Percentiles rank a stretch among this genome's conserved stretches.
Evolutionary conservation across 345 rosid species (phyloP).

Genomic region (Ailanthus altissimus): DNA sequence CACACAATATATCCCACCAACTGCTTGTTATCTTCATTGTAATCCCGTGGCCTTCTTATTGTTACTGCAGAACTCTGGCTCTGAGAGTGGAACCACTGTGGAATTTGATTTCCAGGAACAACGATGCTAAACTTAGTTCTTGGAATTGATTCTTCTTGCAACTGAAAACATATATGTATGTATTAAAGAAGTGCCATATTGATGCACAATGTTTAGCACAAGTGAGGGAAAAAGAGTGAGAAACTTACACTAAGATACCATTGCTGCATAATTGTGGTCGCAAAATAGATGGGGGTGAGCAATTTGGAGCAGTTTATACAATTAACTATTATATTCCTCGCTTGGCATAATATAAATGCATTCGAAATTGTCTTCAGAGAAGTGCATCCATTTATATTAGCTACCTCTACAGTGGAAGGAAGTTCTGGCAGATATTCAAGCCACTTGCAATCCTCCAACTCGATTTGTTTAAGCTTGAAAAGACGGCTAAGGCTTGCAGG

Average conservation of each 20-base stretch:
- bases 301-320: background rate
- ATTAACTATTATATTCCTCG: no score
- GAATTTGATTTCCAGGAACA: slow-evolving; percentile 16
- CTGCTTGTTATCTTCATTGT: background rate
- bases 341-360: no score
- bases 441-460: slow-evolving; percentile 24
- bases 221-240: background rate
- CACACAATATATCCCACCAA: slow-evolving; percentile 6
- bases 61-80: background rate
- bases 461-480: slow-evolving; percentile 19
- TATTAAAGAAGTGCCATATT: background rate
- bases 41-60: background rate
- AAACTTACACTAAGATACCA: background rate
- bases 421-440: slow-evolving; percentile 26
- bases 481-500: slow-evolving; percentile 15
- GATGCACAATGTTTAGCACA: background rate
- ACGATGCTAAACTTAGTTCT: background rate
- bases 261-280: background rate
- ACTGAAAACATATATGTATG: background rate
- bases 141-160: background rate
- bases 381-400: slow-evolving; percentile 15
- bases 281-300: background rate
- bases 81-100: slow-evolving; percentile 15
- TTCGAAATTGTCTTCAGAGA: no score
- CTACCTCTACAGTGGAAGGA: slow-evolving; percentile 18